Conservation (phyloP, 805 yeast species). For the Candida wancherniae region DNA sequence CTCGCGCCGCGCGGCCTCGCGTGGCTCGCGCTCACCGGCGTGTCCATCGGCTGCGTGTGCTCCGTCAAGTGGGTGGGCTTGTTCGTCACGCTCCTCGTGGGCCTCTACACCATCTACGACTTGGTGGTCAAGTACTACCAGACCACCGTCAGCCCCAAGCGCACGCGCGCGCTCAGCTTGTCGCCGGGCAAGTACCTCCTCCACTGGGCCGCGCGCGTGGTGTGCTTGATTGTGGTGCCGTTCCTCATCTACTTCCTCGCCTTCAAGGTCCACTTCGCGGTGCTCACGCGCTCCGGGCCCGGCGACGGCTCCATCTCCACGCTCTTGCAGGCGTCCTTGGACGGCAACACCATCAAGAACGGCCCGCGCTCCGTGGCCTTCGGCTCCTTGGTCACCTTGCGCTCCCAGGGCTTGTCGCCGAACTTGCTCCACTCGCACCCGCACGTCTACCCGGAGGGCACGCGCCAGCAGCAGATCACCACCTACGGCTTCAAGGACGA, state of each 20-base stretch:
- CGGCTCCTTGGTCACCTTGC: slow-evolving; percentile 59
- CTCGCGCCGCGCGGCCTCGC: slow-evolving; percentile 38
- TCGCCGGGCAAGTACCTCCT: slow-evolving; percentile 29
- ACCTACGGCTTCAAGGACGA: slow-evolving; percentile 78
- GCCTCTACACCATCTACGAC: slow-evolving; percentile 54
- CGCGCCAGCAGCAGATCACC: slow-evolving; percentile 91
- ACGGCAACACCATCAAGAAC: slow-evolving; percentile 56
- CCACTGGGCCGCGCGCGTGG: slow-evolving; percentile 73
- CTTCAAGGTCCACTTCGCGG: slow-evolving; percentile 76
- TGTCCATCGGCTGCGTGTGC: slow-evolving; percentile 76
- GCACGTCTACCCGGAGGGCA: slow-evolving; percentile 85
- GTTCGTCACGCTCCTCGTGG: slow-evolving; percentile 58
- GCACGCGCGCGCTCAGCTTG: neutral
- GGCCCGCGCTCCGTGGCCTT: slow-evolving; percentile 65
- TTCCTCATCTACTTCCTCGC: slow-evolving; percentile 59
- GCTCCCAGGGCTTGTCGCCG: slow-evolving; percentile 69
- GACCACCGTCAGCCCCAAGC: slow-evolving; percentile 7
- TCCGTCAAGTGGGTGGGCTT: slow-evolving; percentile 85
- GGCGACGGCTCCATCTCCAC: slow-evolving; percentile 93
- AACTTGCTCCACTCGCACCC: slow-evolving; percentile 83
- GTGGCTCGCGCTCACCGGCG: slow-evolving; percentile 61
- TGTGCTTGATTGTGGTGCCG: slow-evolving; percentile 69
- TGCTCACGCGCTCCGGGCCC: slow-evolving; percentile 77
- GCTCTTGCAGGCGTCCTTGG: slow-evolving; percentile 80
- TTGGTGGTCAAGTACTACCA: slow-evolving; percentile 43